Conservation (phyloP, 202 grass and related monocot species). For the Zoysia matrella region DNA sequence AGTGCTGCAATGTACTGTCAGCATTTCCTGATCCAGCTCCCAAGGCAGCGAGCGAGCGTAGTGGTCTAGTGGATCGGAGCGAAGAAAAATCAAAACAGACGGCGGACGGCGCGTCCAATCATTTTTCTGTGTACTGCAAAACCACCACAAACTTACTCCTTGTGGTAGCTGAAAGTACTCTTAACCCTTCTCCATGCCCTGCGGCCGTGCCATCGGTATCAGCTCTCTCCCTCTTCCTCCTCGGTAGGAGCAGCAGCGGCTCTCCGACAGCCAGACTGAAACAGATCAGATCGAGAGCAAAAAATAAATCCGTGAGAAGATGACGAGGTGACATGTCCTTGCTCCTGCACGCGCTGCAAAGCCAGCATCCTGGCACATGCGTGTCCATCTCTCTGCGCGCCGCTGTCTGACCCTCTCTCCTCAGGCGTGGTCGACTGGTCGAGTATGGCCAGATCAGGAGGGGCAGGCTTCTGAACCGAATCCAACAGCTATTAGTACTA, state of each 20-base stretch:
- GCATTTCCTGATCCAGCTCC: slow-evolving; percentile 33
- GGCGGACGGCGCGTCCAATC: slow-evolving; percentile 15
- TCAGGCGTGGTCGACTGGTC: too few species aligned
- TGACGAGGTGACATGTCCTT: slow-evolving; percentile 39
- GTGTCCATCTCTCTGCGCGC: slow-evolving; percentile 9
- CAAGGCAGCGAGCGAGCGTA: slow-evolving; percentile 18
- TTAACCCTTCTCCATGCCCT: neutral
- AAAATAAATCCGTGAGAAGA: slow-evolving; percentile 42
- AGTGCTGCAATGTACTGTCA: slow-evolving; percentile 34
- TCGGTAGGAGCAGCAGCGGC: slow-evolving; percentile 33
- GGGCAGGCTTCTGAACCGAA: neutral
- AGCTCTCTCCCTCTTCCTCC: neutral
- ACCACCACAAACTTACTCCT: neutral
- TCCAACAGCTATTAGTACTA: neutral
- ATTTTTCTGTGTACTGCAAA: slow-evolving; percentile 46
- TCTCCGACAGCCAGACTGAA: slow-evolving; percentile 37
- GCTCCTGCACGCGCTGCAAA: slow-evolving; percentile 30
- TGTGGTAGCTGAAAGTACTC: neutral
- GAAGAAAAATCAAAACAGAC: neutral
- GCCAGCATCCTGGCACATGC: slow-evolving; percentile 20
- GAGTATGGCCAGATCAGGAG: neutral
- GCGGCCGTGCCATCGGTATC: slow-evolving; percentile 18
- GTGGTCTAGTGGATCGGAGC: neutral
- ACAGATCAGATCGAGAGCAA: slow-evolving; percentile 21
- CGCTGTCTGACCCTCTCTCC: neutral